Evolutionary conservation across 495 filamentous ascomycete genomes (phyloP).

Genomic region (Parmelia sp.): DNA sequence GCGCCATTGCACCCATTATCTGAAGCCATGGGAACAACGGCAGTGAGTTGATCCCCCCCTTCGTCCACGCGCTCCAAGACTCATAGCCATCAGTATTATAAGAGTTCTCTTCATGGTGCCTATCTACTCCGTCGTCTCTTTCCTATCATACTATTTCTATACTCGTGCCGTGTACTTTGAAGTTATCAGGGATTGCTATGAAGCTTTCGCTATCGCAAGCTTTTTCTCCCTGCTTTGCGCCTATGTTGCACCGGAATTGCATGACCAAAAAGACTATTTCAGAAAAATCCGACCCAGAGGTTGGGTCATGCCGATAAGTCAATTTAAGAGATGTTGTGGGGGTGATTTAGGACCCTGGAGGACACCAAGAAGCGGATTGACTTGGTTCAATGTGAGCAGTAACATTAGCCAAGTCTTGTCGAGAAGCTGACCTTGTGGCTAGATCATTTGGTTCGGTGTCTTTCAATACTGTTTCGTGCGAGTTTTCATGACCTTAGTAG

Average conservation of each 20-base stretch:
- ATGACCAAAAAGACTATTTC: slow-evolving; percentile 85
- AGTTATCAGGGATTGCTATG: slow-evolving; percentile 79
- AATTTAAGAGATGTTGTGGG: slow-evolving; percentile 57
- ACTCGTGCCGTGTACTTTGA: slow-evolving; percentile 76
- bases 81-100: slow-evolving; percentile 55
- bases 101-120: slow-evolving; percentile 90
- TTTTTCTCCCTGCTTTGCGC: slow-evolving; percentile 88
- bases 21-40: slow-evolving; percentile 72
- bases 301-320: slow-evolving; percentile 72
- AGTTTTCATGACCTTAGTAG: slow-evolving; percentile 74
- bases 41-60: slow-evolving; percentile 46
- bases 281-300: slow-evolving; percentile 56
- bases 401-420: slow-evolving; percentile 12
- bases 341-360: slow-evolving; percentile 58
- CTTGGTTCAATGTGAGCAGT: slow-evolving; percentile 73
- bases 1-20: slow-evolving; percentile 76
- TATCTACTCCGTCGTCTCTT: slow-evolving; percentile 72
- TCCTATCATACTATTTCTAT: slow-evolving; percentile 71
- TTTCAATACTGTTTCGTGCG: slow-evolving; percentile 90
- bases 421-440: slow-evolving; percentile 9
- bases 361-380: slow-evolving; percentile 74
- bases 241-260: slow-evolving; percentile 73
- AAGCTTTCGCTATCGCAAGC: slow-evolving; percentile 83
- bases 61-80: slow-evolving; percentile 5
- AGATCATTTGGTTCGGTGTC: slow-evolving; percentile 78